A percentile compares a stretch with the other conserved stretches of the same genome.
Conservation (phyloP, 352 stramenopile species). For the Globisporangium solare region DNA sequence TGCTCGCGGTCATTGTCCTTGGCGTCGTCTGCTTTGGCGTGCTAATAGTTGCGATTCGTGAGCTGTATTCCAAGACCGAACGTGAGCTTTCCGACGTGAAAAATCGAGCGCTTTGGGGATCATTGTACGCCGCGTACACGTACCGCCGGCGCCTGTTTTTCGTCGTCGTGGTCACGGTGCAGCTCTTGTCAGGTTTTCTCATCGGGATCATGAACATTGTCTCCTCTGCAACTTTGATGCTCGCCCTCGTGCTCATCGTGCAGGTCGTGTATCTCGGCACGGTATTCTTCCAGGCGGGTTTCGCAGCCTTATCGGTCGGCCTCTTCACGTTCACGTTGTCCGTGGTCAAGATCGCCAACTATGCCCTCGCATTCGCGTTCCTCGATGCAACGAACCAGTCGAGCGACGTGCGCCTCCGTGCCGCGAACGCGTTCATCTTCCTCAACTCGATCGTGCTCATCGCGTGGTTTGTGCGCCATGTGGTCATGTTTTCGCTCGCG, state of each 20-base stretch:
- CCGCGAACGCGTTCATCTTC: slow-evolving; percentile 58
- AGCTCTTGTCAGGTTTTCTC: slow-evolving; percentile 46
- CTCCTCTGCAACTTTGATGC: slow-evolving; percentile 23
- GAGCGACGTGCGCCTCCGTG: slow-evolving; percentile 20
- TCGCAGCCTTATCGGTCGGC: slow-evolving; percentile 30
- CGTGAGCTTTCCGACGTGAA: slow-evolving; percentile 46
- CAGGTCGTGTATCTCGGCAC: slow-evolving; percentile 47
- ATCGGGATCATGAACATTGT: slow-evolving; percentile 47
- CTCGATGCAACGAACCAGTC: slow-evolving; percentile 39
- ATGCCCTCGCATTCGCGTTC: slow-evolving; percentile 50
- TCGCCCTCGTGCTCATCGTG: slow-evolving; percentile 41
- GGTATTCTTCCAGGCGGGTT: slow-evolving; percentile 41
- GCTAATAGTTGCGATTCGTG: slow-evolving; percentile 22
- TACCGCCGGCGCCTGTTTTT: slow-evolving; percentile 73
- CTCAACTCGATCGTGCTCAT: slow-evolving; percentile 62
- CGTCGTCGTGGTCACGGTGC: slow-evolving; percentile 40
- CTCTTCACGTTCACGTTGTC: slow-evolving; percentile 44
- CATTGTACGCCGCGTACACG: slow-evolving; percentile 55
- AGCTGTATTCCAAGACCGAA: slow-evolving; percentile 43
- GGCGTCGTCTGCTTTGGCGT: slow-evolving; percentile 40
- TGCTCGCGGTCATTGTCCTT: slow-evolving; percentile 40
- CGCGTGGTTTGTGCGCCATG: slow-evolving; percentile 54
- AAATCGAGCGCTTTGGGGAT: slow-evolving; percentile 51
- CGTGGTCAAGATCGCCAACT: slow-evolving; percentile 58
- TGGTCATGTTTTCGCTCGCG: slow-evolving; percentile 34